A percentile compares a stretch with the other conserved stretches of the same genome.
Conservation (phyloP, 1,284 basidiomycete species). For the Apiotrichum veenhuisii region DNA sequence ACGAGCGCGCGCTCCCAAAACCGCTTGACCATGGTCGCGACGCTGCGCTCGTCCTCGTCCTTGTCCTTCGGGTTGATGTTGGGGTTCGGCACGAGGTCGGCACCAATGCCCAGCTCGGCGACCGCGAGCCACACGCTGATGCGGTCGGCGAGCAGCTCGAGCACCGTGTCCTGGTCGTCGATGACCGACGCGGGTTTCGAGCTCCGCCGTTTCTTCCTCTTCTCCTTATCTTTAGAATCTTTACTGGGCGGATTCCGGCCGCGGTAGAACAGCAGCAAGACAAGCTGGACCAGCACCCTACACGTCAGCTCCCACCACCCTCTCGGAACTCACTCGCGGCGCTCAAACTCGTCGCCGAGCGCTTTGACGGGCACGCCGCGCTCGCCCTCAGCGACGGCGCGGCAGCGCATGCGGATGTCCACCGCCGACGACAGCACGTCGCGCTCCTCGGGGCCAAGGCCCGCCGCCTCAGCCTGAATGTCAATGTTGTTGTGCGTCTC, state of each 20-base stretch:
- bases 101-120: conserved; percentile 33
- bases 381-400: conserved; percentile 26
- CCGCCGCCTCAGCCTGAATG: not conserved
- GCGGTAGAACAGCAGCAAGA: conserved; percentile 30
- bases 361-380: conserved; percentile 13
- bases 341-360: conserved; percentile 35
- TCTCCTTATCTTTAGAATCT: conserved; percentile 10
- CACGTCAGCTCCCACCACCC: not conserved
- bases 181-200: conserved; percentile 10
- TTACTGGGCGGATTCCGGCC: not conserved
- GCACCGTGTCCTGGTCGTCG: conserved; percentile 25
- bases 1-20: conserved; percentile 28
- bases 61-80: conserved; percentile 9
- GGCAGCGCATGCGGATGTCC: conserved; percentile 21
- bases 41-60: conserved; percentile 13
- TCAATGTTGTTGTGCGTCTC: not conserved
- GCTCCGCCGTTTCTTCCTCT: conserved; percentile 12
- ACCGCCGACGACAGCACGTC: conserved; percentile 22
- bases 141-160: conserved; percentile 40
- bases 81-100: not conserved
- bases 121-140: conserved; percentile 44
- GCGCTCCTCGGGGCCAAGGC: conserved; percentile 14
- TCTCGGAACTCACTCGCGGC: conserved; percentile 33
- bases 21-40: conserved; percentile 13
- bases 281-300: conserved; percentile 39